A percentile compares a stretch with the other conserved stretches of the same genome.
Conservation (phyloP, 768 basidiomycete species). For the Hydnum rufescens region DNA sequence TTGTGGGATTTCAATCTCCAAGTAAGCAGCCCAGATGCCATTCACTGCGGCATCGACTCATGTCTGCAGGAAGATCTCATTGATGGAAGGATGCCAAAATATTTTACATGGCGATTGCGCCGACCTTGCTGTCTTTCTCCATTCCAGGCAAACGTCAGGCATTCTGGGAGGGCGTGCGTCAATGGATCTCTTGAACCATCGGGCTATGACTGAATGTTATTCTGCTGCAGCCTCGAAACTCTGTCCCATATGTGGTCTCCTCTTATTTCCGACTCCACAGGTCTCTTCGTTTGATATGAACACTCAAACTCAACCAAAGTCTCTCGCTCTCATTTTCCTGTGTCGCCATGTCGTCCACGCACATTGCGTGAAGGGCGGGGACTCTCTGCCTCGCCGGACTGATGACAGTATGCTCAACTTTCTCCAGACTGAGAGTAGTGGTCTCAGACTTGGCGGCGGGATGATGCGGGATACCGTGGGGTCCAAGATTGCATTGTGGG, state of each 20-base stretch:
- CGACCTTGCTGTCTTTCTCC: conserved; percentile 44
- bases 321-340: conserved; percentile 54
- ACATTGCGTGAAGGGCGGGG: conserved; percentile 46
- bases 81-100: conserved; percentile 80
- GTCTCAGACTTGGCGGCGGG: conserved; percentile 19
- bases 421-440: conserved; percentile 22
- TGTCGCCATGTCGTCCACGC: conserved; percentile 82
- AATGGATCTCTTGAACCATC: not conserved
- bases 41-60: not conserved
- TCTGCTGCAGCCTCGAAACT: conserved; percentile 30
- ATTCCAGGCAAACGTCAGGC: conserved; percentile 59
- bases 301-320: conserved; percentile 4
- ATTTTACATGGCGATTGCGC: conserved; percentile 72
- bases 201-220: not conserved
- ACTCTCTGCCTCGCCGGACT: conserved; percentile 38
- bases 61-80: conserved; percentile 35
- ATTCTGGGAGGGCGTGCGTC: conserved; percentile 54
- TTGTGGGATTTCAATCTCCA: conserved; percentile 87
- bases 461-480: conserved; percentile 25
- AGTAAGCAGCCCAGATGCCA: conserved; percentile 12
- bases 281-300: not conserved
- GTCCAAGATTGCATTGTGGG: conserved; percentile 66
- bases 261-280: conserved; percentile 28
- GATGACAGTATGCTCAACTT: conserved; percentile 32
- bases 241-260: conserved; percentile 48